phyloP scores from a whole-genome alignment of 225 moss, liverwort and hornwort genomes.

The Marchantia polymorpha region DNA sequence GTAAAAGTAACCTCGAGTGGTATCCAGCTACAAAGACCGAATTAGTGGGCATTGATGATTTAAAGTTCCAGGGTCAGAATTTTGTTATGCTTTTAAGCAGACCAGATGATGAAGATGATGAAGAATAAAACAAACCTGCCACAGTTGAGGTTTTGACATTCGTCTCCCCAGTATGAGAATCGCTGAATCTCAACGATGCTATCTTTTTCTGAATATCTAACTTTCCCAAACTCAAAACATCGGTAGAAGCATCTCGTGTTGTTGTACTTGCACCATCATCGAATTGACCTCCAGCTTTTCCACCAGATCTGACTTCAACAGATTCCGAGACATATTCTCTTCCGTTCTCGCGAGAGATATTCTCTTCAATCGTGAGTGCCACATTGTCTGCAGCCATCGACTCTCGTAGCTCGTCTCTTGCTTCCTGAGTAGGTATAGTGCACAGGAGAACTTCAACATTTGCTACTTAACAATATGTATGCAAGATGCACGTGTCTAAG shows the following conservation, averaged over 20 bases:
- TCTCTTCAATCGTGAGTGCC: constrained; percentile 30
- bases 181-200: constrained; percentile 36
- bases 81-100: not conserved
- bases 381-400: constrained; percentile 47
- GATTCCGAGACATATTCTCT: not conserved
- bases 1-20: not conserved
- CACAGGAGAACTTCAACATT: not conserved
- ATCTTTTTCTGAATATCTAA: constrained; percentile 54
- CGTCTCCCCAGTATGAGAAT: constrained; percentile 9
- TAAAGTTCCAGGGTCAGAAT: not conserved
- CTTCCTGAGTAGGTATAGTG: constrained; percentile 36
- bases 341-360: constrained; percentile 19
- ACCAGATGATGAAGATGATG: not conserved
- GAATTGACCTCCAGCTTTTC: constrained; percentile 17
- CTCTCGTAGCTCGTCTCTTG: constrained; percentile 51
- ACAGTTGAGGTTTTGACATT: constrained; percentile 7
- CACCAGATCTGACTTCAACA: not conserved
- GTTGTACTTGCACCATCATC: constrained; percentile 20
- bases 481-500: not conserved
- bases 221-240: constrained; percentile 28
- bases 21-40: not conserved
- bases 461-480: not conserved
- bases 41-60: too few species aligned
- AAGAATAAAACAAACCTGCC: constrained; percentile 6
- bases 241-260: constrained; percentile 18